phyloP scores from a whole-genome alignment of 345 rosid genomes.

The Geranium brycei region DNA sequence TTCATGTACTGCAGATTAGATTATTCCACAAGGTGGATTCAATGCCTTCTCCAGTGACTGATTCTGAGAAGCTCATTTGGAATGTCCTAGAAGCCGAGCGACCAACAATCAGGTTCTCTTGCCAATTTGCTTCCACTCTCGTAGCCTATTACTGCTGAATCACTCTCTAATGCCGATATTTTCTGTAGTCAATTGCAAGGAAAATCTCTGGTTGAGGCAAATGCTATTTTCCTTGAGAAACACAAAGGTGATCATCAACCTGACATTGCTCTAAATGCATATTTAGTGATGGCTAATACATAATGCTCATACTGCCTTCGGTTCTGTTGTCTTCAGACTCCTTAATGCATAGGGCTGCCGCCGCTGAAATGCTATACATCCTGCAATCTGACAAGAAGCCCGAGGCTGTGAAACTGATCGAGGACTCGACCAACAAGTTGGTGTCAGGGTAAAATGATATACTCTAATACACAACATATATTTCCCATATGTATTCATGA shows the following conservation, averaged over 20 bases:
- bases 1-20: constrained; percentile 45
- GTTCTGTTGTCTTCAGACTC: constrained; percentile 38
- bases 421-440: constrained; percentile 52
- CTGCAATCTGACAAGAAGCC: constrained; percentile 58
- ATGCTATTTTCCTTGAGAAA: constrained; percentile 51
- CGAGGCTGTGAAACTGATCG: constrained; percentile 65
- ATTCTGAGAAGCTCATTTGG: constrained; percentile 73
- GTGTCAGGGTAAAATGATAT: constrained; percentile 32
- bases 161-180: neutral
- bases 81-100: constrained; percentile 89
- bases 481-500: neutral
- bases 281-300: too few relatives aligned
- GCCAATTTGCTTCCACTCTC: neutral
- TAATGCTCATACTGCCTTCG: neutral
- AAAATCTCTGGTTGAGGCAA: constrained; percentile 67
- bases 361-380: constrained; percentile 62
- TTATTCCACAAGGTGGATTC: constrained; percentile 66
- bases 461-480: neutral
- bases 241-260: constrained; percentile 43
- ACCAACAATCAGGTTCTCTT: constrained; percentile 56
- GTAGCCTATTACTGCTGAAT: neutral
- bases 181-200: constrained; percentile 63
- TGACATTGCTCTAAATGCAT: neutral
- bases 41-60: constrained; percentile 50
- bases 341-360: constrained; percentile 88